Evolutionary conservation across 768 basidiomycete genomes (phyloP).

Genomic region (Clavulina sp.): DNA sequence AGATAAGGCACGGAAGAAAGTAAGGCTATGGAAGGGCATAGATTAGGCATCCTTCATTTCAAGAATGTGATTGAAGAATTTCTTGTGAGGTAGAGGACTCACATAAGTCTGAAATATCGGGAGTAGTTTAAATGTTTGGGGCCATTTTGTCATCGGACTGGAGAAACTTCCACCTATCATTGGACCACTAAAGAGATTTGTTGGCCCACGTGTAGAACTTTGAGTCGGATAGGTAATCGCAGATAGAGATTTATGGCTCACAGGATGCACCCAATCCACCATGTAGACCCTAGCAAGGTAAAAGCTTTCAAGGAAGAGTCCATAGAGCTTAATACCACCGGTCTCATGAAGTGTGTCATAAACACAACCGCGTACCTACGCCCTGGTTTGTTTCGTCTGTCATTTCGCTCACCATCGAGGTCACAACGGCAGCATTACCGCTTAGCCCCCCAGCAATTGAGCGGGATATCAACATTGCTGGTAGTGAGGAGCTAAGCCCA

Average conservation of each 20-base stretch:
- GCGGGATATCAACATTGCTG: too few species aligned
- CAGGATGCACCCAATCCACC: slow-evolving; percentile 6
- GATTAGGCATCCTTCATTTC: not conserved
- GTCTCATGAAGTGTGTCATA: too few species aligned
- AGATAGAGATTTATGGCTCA: too few species aligned
- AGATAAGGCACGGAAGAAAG: slow-evolving; percentile 6
- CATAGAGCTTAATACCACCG: too few species aligned
- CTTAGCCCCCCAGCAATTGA: too few species aligned
- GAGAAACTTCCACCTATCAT: slow-evolving; percentile 7
- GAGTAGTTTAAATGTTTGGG: slow-evolving; percentile 1
- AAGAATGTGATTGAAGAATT: not conserved
- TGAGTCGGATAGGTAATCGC: too few species aligned
- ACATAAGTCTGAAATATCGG: slow-evolving; percentile 3
- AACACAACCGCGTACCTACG: slow-evolving; percentile 2
- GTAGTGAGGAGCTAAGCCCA: slow-evolving; percentile 4
- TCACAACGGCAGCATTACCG: too few species aligned
- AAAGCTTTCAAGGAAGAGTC: slow-evolving; percentile 3
- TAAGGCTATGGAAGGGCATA: too few species aligned
- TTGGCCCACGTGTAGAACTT: too few species aligned
- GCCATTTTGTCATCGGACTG: slow-evolving; percentile 7
- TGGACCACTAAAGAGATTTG: slow-evolving; percentile 2
- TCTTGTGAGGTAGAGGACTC: not conserved
- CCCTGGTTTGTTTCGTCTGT: slow-evolving; percentile 9
- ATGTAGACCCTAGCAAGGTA: slow-evolving; percentile 7
- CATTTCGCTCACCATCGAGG: slow-evolving; percentile 10